Evolutionary conservation across 2,329 filamentous ascomycete genomes (phyloP).

Genomic region (Paraphaeosphaeria sporulosa): DNA sequence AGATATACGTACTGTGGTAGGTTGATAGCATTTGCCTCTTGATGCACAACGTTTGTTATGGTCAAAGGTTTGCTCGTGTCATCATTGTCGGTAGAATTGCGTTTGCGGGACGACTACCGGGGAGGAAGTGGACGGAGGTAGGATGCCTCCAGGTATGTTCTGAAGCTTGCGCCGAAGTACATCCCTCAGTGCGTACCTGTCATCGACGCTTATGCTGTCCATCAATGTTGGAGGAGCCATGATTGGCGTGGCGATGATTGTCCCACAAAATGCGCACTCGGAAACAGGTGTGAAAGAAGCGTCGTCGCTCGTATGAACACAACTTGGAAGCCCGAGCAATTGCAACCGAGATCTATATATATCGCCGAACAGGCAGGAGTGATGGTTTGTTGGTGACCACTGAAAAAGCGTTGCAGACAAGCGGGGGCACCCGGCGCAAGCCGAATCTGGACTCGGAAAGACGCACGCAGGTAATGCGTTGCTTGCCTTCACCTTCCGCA

Average conservation of each 20-base stretch:
- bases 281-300: not conserved
- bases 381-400: not conserved
- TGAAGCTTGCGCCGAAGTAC: not conserved
- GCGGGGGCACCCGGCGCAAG: too few relatives aligned
- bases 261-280: too few relatives aligned
- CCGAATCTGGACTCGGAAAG: not conserved
- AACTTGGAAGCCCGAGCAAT: not conserved
- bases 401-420: too few relatives aligned
- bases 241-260: too few relatives aligned
- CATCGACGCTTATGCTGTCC: not conserved
- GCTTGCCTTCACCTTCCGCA: not conserved
- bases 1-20: constrained; percentile 17
- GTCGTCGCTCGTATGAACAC: not conserved
- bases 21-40: constrained; percentile 11
- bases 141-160: not conserved
- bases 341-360: not conserved
- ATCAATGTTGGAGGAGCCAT: not conserved
- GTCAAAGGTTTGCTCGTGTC: constrained; percentile 19
- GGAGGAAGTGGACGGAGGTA: not conserved
- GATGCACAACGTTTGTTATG: constrained; percentile 20
- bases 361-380: not conserved
- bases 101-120: too few relatives aligned
- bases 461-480: not conserved
- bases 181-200: not conserved
- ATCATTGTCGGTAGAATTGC: not conserved